phyloP scores from a whole-genome alignment of 345 rosid genomes.

The Eucalyptus sp. region DNA sequence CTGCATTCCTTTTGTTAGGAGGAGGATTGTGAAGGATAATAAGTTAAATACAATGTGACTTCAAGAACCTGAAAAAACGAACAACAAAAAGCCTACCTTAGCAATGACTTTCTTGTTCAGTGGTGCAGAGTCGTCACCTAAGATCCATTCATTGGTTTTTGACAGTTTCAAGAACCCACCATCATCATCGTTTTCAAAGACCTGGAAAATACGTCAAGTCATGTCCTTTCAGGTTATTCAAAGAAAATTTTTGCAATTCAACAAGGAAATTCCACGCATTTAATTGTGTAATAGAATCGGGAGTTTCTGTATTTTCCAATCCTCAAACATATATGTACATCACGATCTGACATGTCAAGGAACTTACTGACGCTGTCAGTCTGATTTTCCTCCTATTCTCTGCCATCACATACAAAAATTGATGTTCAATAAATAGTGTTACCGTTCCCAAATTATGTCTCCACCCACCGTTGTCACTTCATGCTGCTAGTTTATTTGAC shows the following conservation, averaged over 20 bases:
- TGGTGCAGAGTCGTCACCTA: constrained; percentile 62
- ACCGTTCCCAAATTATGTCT: neutral
- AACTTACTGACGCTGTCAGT: neutral
- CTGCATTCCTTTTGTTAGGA: neutral
- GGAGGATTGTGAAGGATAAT: neutral
- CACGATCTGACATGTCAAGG: neutral
- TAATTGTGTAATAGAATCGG: neutral
- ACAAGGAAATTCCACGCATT: neutral
- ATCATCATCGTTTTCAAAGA: constrained; percentile 6
- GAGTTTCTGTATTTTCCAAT: neutral
- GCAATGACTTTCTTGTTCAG: constrained; percentile 52
- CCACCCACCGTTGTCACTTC: neutral
- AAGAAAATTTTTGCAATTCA: neutral
- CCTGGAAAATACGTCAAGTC: constrained; percentile 16
- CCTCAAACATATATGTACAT: neutral
- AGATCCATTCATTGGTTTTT: constrained; percentile 63
- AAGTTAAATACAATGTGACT: neutral
- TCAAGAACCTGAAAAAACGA: neutral
- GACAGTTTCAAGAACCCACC: constrained; percentile 74
- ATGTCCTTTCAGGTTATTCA: neutral
- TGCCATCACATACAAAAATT: neutral
- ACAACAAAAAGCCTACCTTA: constrained; percentile 29
- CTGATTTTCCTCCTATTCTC: neutral
- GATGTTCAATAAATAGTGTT: neutral
- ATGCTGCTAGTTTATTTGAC: neutral